Base-by-base conservation (phyloP, 495 filamentous ascomycete genomes). In the Penicillium macrosclerotiorum region DNA sequence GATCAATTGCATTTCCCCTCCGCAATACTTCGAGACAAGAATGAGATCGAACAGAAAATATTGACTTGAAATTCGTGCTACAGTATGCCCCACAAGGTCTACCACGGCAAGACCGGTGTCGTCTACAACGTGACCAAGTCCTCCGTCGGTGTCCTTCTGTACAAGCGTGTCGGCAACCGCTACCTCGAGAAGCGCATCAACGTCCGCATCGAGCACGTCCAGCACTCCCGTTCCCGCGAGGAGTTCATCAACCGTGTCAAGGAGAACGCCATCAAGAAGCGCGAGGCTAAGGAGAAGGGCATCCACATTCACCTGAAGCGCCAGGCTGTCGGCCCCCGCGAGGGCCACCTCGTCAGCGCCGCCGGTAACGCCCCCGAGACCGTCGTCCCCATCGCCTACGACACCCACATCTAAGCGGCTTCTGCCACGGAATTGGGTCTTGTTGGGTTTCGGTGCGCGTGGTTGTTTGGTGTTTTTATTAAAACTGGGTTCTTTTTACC, bases 111-210 rank as follows among this genome's bases (percentile, higher is more conserved):
- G 86, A 96, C 90, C 52, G 91, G 90, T 66, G 88, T 96, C 60
- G 78, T 96, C 78, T 95, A 95, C 83, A 96, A 95, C 78, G 90
- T 95, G 57, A 96, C 92, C 69, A 94, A 95, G 81, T 86, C 80
- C 67, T 85, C 79, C 56, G 88, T 97, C 65, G 93, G 93, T 68
- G 88, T 98, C 71, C 94, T 96, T 77, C 85, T 98, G 71, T 91
- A 96, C 86, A 95, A 95, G 83, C 85, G 88, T 67, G 93, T 98
- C 69, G 85, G 86, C 76, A 90, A 96, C 82, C 88, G 93, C 57
- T 97, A 95, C 83, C 77, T 98, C 68, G 93, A 97, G 86, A 97
- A 98, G 88, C 92, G 93, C 69, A 81, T 98, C 78, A 96, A 93
- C 81, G 79, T 98, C 76, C 90, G 93, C 68, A 78, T 97, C 73